These are phyloP conservation scores for Hura crepitans DNA, from an alignment of 441 rosid species.

Conservation along the genomic window DNA sequence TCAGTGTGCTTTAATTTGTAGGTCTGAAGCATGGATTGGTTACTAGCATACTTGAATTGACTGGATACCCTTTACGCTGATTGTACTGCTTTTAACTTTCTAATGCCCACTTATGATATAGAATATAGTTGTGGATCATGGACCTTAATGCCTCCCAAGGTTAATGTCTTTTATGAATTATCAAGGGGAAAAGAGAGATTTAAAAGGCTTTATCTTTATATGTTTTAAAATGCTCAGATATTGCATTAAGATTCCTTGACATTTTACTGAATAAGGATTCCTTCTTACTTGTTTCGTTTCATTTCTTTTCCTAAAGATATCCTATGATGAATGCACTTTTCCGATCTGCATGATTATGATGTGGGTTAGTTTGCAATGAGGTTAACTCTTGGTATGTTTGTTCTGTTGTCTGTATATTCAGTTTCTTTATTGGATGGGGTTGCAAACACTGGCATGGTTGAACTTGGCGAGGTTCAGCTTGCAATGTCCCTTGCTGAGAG, in stretches of 20 bases:
- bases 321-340: neutral
- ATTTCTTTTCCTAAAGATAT: neutral
- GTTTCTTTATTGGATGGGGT: slow-evolving; percentile 74
- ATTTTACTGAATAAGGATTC: neutral
- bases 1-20: neutral
- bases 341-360: neutral
- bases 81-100: neutral
- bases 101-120: neutral
- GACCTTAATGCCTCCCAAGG: neutral
- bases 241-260: neutral
- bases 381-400: slow-evolving; percentile 4
- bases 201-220: neutral
- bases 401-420: slow-evolving; percentile 30
- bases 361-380: neutral
- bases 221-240: neutral
- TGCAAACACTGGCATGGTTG: slow-evolving; percentile 73
- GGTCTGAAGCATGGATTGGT: neutral
- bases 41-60: neutral
- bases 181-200: neutral
- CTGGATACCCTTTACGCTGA: neutral
- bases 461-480: slow-evolving; percentile 67
- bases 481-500: slow-evolving; percentile 79
- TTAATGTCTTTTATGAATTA: neutral
- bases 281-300: neutral
- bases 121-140: neutral